Base-by-base conservation (phyloP, 495 filamentous ascomycete genomes). In the Collariella sp. region DNA sequence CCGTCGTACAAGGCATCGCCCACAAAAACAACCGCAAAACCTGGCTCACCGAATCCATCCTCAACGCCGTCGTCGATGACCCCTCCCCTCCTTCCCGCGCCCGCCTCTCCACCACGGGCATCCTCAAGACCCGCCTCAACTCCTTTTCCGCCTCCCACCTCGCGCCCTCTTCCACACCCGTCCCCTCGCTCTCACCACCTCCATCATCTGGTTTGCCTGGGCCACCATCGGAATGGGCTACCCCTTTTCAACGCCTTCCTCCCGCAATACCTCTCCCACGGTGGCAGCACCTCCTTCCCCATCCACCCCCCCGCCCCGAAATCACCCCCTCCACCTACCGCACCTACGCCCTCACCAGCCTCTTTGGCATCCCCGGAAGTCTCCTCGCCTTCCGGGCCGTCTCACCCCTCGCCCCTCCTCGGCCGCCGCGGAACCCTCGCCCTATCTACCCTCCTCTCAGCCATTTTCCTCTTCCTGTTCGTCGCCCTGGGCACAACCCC, bases 191-290 rank as follows among this genome's bases (percentile, higher is more conserved):
- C 59, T 71, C 18, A 72, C 75, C 31, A 81, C 79, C 0, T 55
- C 64, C 6, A 58, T 81, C n/a, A 76, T 82, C 34, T 82, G 79
- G 79, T 79, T 80, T 55, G 74, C 72, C 55, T 82, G 75, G 76
- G 69, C 70, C 0, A 76, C 75, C 19, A 79, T 79, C 55, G 76
- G 76, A 38, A 70, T 79, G 67, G 77, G 75, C 13, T 91, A 85
- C 60, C 88, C 88, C 70, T 93, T 0, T 93, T 89, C 73, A 91
- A 91, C 67, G 85, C 86, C 45, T 93, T 93, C 62, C 77, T 91
- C 4, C 88, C 88, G 1, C 88, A 84, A 60, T 89, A 88, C 62
- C 84, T 89, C 52, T 77, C 82, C n/a, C 80, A 82, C 13, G 79
- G 84, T 43, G 84, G 84, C 51, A 36, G 16, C 39, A 12, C 35